phyloP scores from a whole-genome alignment of 1,284 basidiomycete species.

The Sutorius eximius region DNA sequence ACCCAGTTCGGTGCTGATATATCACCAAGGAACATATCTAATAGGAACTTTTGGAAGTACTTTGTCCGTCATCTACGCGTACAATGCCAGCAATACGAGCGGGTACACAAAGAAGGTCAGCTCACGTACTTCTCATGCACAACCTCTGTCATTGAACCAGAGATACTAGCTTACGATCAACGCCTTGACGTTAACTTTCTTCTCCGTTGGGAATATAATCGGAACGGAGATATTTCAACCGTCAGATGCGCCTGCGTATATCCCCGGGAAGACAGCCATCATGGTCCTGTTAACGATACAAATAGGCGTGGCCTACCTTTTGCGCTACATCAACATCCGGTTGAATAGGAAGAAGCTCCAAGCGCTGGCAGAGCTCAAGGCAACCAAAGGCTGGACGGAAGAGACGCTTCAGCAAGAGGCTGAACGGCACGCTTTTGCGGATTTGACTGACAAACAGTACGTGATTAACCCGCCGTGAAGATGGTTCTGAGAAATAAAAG shows the following conservation, averaged over 20 bases:
- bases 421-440: conserved; percentile 60
- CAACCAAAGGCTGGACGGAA: conserved; percentile 54
- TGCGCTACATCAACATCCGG: conserved; percentile 57
- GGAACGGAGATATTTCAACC: conserved; percentile 64
- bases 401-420: conserved; percentile 55
- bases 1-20: not conserved
- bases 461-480: conserved; percentile 17
- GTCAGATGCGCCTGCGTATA: conserved; percentile 60
- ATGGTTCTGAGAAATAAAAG: not conserved
- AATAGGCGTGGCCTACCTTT: conserved; percentile 47
- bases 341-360: conserved; percentile 52
- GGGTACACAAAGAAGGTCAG: conserved; percentile 61
- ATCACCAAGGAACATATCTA: not conserved
- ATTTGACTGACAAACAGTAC: conserved; percentile 63
- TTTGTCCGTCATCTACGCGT: conserved; percentile 59
- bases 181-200: conserved; percentile 57
- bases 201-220: conserved; percentile 59
- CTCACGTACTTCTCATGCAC: not conserved
- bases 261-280: conserved; percentile 64
- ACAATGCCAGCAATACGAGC: conserved; percentile 64
- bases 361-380: conserved; percentile 46
- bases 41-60: conserved; percentile 32
- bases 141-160: not conserved
- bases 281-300: conserved; percentile 58
- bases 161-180: conserved; percentile 47